Evolutionary conservation across 1,139 yeast genomes (phyloP), one percentile per base, ranked within the genome.

Genomic region (Suhomyces guaymorum): DNA sequence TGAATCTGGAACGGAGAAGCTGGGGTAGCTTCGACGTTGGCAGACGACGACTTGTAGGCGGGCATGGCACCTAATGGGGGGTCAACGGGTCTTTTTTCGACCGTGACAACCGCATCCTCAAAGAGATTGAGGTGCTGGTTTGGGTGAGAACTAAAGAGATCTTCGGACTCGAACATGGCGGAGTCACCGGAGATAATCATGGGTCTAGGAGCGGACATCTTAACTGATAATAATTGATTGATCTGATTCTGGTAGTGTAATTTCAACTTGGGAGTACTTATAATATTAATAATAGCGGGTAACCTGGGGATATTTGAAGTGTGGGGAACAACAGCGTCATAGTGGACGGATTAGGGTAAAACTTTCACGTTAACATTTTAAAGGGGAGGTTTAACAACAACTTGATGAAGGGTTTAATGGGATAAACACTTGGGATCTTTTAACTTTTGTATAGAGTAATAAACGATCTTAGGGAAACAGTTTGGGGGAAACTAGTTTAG

Each of bases 1-100:
- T 78, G 82, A 50, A 80, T 63, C 46, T 73, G 71, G 47, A 74
- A 60, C 15, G 80, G 77, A 32, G 78, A 57, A 30, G 55, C 47
- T 28, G 33, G 37, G 7, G 35, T 30, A 13, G 12, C 34, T 10
- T 33, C 38, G 11, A 28, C 46, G 28, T 37, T 38, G 23, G 37
- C 38, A 16, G 35, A 38, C 17, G 30, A 17, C 11, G 33, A 21
- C 30, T 33, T 33, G 25, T 33, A 37, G 28, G 30, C 35, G 15
- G 59, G 59, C 31, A 56, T 49, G 31, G 51, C 47, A 9, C 51
- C 47, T 10, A 55, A 46, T 27, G 44, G 46, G 24, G 47, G 38
- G 20, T 25, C 28, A 11, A 33, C 5, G 32, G 23, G 15, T 24
- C 38, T 30, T 37, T 36, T 41, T 17, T 26, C 36, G 21, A 19